These are phyloP conservation scores for Naganishia sp. DNA, from an alignment of 1,284 basidiomycete genomes.

Conservation along the genomic window DNA sequence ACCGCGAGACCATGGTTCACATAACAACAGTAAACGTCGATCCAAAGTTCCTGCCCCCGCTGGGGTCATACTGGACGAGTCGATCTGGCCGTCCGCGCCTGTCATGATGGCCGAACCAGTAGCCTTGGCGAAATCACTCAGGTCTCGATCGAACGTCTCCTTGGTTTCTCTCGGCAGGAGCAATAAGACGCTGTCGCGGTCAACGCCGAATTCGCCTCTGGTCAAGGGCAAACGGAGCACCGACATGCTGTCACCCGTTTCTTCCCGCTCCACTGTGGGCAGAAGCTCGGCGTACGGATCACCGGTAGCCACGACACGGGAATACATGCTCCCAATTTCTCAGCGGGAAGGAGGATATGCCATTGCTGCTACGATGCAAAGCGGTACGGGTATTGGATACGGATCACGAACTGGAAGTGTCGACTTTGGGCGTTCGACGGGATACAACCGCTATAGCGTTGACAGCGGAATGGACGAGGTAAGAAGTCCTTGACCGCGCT, in stretches of 20 bases:
- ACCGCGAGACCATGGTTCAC: conserved; percentile 6
- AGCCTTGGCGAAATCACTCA: conserved; percentile 1
- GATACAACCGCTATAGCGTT: conserved; percentile 21
- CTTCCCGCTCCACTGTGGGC: conserved; percentile 15
- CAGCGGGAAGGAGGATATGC: conserved; percentile 52
- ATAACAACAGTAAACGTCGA: conserved; percentile 10
- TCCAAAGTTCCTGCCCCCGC: neutral
- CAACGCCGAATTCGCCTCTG: conserved; percentile 18
- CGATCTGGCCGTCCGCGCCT: conserved; percentile 37
- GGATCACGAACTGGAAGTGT: conserved; percentile 3
- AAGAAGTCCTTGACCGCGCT: neutral
- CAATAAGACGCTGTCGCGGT: conserved; percentile 15
- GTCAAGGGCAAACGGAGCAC: conserved; percentile 11
- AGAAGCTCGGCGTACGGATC: conserved; percentile 3
- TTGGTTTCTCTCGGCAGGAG: conserved; percentile 15
- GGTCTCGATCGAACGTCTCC: conserved; percentile 22
- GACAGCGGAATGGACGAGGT: conserved; percentile 22
- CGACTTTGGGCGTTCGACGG: conserved; percentile 20
- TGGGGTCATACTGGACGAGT: conserved; percentile 33
- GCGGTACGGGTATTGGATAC: neutral
- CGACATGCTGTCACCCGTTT: conserved; percentile 20
- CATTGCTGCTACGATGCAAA: conserved; percentile 43
- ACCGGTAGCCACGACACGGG: conserved; percentile 1
- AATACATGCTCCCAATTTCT: conserved; percentile 23
- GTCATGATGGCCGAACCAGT: conserved; percentile 27